Evolutionary conservation across 345 rosid species (phyloP), one percentile per base, ranked within the genome.

Genomic region (Ceriops decandra): DNA sequence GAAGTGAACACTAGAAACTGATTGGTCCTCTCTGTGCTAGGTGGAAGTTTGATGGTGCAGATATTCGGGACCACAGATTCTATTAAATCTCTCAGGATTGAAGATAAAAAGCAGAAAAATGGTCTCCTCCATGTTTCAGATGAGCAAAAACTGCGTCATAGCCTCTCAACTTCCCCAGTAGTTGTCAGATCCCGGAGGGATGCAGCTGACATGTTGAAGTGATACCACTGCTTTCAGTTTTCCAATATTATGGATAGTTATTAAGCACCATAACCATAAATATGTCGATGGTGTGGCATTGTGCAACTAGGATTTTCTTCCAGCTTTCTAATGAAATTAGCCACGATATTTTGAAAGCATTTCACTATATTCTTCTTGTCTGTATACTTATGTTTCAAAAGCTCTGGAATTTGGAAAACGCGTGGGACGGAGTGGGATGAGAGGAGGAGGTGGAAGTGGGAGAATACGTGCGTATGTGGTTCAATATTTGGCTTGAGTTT

Each of bases 41-140:
- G 73, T 63, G 80, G 80, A 59, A 77, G 80, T 72, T 58, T 72
- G 59, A 30, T 77, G 38, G 80, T 77, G 69, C 80, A 77, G 36
- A 58, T 72, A 26, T 24, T 28, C 32, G 70, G 73, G 53, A 63
- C 70, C 21, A 56, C 68, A 53, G 32, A 26, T 6, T 51, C 70
- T 2, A 5, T 31, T 13, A 68, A 68, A 52, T 68, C 70, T 5
- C 9, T 31, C 46, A 57, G 63, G 52, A 52, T 38, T 22, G 62
- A 42, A 58, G 72, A 68, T 6, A 52, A 59, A 4, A 56, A 62
- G n/a, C 61, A 42, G 52, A 42, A 72, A 58, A 54, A 31, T 10
- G 35, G 33, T 31, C 27, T 59, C 7, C 52, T 61, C 6, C 7
- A 62, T 35, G 52, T 63, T 57, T 20, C 76, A 1, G 56, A 68